A percentile compares a stretch with the other conserved stretches of the same genome.
These are phyloP conservation scores for Ogataea henricii DNA, from an alignment of 805 yeast species.

Conservation along the genomic window DNA sequence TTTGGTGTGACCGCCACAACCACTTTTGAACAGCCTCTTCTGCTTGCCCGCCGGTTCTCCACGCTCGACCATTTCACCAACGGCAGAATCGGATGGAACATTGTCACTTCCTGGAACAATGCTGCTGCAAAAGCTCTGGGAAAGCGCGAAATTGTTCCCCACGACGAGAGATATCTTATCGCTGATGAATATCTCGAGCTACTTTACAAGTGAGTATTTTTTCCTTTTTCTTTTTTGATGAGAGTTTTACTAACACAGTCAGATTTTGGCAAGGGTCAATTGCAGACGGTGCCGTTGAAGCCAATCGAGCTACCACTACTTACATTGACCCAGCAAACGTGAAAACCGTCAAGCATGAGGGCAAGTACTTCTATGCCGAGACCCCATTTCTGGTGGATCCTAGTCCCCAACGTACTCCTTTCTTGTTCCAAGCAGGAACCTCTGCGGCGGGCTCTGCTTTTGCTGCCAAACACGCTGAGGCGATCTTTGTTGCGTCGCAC, in stretches of 20 bases:
- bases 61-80: conserved; percentile 36
- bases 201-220: conserved; percentile 21
- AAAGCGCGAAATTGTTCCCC: conserved; percentile 32
- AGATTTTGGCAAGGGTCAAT: conserved; percentile 32
- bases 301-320: conserved; percentile 32
- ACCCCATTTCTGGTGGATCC: conserved; percentile 31
- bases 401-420: conserved; percentile 35
- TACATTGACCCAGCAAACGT: conserved; percentile 29
- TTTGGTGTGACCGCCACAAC: conserved; percentile 37
- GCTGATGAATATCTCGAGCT: conserved; percentile 35
- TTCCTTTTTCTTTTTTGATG: not conserved
- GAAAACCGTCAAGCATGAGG: conserved; percentile 32
- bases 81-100: conserved; percentile 37
- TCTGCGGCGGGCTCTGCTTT: conserved; percentile 32
- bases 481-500: conserved; percentile 28
- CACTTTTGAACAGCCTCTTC: conserved; percentile 35
- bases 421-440: conserved; percentile 35
- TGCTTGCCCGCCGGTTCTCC: conserved; percentile 33
- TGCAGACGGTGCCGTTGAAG: conserved; percentile 35
- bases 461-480: conserved; percentile 37
- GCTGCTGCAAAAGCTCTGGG: conserved; percentile 28
- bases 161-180: conserved; percentile 32
- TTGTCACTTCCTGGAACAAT: conserved; percentile 29
- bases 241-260: not conserved
- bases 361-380: conserved; percentile 33